Conservation (phyloP, 495 filamentous ascomycete species). For the Staphylotrichum longicolle region DNA sequence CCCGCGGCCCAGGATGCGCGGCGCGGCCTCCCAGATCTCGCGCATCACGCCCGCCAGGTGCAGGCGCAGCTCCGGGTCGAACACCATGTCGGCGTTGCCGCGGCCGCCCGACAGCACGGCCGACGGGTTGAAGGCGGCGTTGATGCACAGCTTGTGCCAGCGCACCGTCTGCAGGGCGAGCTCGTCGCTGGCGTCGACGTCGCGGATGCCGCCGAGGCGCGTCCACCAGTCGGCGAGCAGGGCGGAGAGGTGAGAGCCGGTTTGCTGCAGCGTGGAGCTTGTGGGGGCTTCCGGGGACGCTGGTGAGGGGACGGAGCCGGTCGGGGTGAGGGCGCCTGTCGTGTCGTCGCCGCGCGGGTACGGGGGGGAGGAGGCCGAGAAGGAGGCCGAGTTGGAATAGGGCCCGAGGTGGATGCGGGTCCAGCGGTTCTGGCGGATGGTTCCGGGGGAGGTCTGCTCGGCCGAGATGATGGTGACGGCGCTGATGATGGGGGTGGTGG, state of each 20-base stretch:
- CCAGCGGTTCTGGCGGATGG: slow-evolving; percentile 60
- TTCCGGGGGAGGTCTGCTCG: slow-evolving; percentile 49
- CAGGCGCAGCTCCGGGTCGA: slow-evolving; percentile 48
- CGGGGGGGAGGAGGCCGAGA: slow-evolving; percentile 1
- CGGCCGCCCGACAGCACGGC: slow-evolving; percentile 56
- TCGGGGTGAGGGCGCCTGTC: slow-evolving; percentile 17
- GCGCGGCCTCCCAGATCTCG: slow-evolving; percentile 56
- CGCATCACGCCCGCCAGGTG: slow-evolving; percentile 55
- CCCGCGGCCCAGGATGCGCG: slow-evolving; percentile 47
- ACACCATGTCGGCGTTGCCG: slow-evolving; percentile 55
- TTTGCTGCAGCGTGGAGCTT: slow-evolving; percentile 29
- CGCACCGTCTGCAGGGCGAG: slow-evolving; percentile 55
- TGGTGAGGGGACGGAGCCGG: slow-evolving; percentile 17
- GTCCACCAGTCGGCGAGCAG: slow-evolving; percentile 41
- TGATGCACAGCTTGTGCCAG: slow-evolving; percentile 67
- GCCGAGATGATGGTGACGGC: slow-evolving; percentile 59
- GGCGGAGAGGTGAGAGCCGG: slow-evolving; percentile 28
- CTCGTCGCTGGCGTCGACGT: slow-evolving; percentile 51
- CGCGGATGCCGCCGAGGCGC: slow-evolving; percentile 48
- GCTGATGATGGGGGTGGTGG: slow-evolving; percentile 54
- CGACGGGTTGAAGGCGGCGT: slow-evolving; percentile 62
- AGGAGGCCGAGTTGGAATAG: slow-evolving; percentile 41
- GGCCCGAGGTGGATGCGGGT: slow-evolving; percentile 58
- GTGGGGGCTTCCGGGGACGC: too few relatives aligned
- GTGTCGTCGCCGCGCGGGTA: slow-evolving; percentile 16